Conservation (phyloP, 768 basidiomycete genomes). For the Hygrocybe coccinea region DNA sequence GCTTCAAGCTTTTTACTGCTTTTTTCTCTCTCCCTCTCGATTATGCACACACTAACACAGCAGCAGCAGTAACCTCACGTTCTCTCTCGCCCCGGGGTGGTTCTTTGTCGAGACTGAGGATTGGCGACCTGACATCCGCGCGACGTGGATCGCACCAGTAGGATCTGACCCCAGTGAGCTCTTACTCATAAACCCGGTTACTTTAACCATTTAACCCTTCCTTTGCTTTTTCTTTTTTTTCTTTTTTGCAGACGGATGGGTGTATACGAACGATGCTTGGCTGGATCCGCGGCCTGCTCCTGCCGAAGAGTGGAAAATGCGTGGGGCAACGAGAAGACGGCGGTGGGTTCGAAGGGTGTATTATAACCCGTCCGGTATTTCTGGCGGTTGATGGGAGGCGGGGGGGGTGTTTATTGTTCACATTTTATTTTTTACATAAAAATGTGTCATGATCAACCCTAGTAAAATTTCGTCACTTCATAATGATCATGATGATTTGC, state of each 20-base stretch:
- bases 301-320: slow-evolving; percentile 35
- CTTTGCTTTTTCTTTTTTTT: slow-evolving; percentile 1
- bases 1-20: background rate
- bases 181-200: background rate
- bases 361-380: background rate
- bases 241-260: slow-evolving; percentile 82
- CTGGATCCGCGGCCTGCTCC: slow-evolving; percentile 44
- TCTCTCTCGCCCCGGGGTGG: slow-evolving; percentile 73
- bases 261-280: slow-evolving; percentile 79
- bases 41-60: background rate
- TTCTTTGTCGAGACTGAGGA: slow-evolving; percentile 70
- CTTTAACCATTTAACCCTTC: background rate
- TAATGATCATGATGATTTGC: too few relatives aligned
- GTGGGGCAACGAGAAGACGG: slow-evolving; percentile 57
- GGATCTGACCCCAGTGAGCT: slow-evolving; percentile 28
- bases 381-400: too few relatives aligned
- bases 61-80: slow-evolving; percentile 72
- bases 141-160: slow-evolving; percentile 46
- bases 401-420: too few relatives aligned
- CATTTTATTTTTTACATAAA: too few relatives aligned
- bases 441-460: too few relatives aligned
- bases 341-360: slow-evolving; percentile 64
- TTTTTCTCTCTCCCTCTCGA: background rate
- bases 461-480: too few relatives aligned
- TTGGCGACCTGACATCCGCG: slow-evolving; percentile 65